Conservation (phyloP, 2,329 filamentous ascomycete genomes). For the Ilyonectria destructans region DNA sequence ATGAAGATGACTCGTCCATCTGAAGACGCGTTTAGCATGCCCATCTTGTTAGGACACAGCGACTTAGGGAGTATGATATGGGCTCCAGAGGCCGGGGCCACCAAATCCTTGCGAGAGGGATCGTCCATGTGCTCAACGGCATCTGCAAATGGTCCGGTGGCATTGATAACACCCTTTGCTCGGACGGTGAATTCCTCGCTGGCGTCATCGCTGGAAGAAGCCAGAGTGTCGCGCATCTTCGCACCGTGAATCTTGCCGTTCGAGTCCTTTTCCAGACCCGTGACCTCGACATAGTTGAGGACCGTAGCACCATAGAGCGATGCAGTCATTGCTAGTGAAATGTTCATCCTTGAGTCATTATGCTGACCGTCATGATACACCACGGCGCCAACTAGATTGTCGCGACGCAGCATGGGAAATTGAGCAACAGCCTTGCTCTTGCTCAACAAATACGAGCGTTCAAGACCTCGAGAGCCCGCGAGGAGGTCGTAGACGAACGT, state of each 20-base stretch:
- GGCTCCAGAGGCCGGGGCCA: conserved; percentile 86
- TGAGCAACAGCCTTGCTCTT: conserved; percentile 83
- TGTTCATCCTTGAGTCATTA: conserved; percentile 91
- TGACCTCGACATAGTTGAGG: conserved; percentile 87
- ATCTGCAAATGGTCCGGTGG: conserved; percentile 87
- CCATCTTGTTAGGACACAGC: conserved; percentile 86
- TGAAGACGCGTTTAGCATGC: conserved; percentile 86
- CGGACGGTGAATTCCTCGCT: conserved; percentile 77
- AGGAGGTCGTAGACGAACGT: conserved; percentile 87
- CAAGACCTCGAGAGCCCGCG: conserved; percentile 86
- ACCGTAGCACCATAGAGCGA: conserved; percentile 86
- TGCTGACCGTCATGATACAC: conserved; percentile 92
- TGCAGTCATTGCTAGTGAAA: conserved; percentile 85
- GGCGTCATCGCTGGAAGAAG: conserved; percentile 73
- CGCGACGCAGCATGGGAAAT: conserved; percentile 84
- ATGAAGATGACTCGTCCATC: conserved; percentile 93
- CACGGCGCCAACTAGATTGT: conserved; percentile 82
- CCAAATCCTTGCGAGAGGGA: conserved; percentile 77
- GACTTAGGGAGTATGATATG: conserved; percentile 87
- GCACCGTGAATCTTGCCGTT: conserved; percentile 80
- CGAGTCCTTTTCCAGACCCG: conserved; percentile 79
- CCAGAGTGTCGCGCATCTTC: conserved; percentile 69
- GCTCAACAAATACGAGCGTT: conserved; percentile 86
- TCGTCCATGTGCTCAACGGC: conserved; percentile 87
- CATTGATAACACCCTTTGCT: conserved; percentile 88